phyloP scores from a whole-genome alignment of 1,284 basidiomycete genomes.

The Leccinum insolens region DNA sequence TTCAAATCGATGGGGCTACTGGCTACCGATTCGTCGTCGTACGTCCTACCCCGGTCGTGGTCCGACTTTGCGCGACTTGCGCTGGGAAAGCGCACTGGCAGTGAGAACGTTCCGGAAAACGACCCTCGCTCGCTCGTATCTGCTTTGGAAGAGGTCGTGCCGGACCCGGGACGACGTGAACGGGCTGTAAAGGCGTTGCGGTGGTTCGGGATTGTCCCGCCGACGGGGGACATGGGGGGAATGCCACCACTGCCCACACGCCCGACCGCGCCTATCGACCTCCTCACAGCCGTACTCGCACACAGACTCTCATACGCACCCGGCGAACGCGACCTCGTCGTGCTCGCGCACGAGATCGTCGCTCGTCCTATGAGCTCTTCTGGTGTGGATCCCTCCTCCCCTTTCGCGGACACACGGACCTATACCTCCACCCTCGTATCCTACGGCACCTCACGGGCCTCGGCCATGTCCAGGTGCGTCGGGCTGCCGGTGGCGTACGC shows the following conservation, averaged over 20 bases:
- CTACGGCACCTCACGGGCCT: slow-evolving; percentile 67
- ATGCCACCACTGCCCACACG: slow-evolving; percentile 43
- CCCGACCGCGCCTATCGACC: slow-evolving; percentile 69
- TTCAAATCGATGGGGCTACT: slow-evolving; percentile 81
- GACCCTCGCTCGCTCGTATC: slow-evolving; percentile 34
- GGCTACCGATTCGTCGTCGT: slow-evolving; percentile 38
- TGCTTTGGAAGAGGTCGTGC: slow-evolving; percentile 45
- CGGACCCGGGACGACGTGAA: slow-evolving; percentile 33
- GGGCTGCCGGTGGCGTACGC: slow-evolving; percentile 86
- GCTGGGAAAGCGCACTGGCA: slow-evolving; percentile 27
- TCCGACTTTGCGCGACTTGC: slow-evolving; percentile 43
- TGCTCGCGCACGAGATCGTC: slow-evolving; percentile 85
- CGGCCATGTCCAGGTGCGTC: slow-evolving; percentile 90
- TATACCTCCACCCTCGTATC: slow-evolving; percentile 78
- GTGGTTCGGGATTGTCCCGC: slow-evolving; percentile 56
- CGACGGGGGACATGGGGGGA: not conserved
- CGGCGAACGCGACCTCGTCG: slow-evolving; percentile 84
- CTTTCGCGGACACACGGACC: slow-evolving; percentile 43
- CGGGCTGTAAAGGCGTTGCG: slow-evolving; percentile 54
- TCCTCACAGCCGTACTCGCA: slow-evolving; percentile 77
- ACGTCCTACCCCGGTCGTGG: slow-evolving; percentile 48
- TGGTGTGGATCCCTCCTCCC: not conserved
- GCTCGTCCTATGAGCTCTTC: slow-evolving; percentile 26
- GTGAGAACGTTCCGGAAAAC: slow-evolving; percentile 25
- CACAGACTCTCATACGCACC: slow-evolving; percentile 74